A percentile compares a stretch with the other conserved stretches of the same genome.
phyloP scores from a whole-genome alignment of 139 green algal genomes.

The Chlamydomonas urium region DNA sequence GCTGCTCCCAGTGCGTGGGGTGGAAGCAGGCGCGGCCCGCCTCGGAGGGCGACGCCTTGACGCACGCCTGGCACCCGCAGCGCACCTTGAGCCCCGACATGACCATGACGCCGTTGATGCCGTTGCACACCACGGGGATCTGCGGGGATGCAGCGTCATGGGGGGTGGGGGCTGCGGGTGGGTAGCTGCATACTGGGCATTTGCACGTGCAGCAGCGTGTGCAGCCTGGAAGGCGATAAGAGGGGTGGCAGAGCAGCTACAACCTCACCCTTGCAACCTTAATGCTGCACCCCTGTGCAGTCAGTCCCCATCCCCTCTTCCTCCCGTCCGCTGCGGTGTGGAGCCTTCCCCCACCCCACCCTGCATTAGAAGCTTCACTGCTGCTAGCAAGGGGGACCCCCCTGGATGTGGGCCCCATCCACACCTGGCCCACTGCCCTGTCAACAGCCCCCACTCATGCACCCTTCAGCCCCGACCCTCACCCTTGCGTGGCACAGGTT shows the following conservation, averaged over 20 bases:
- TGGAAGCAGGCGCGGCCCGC: constrained; percentile 23
- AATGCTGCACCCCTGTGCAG: constrained; percentile 29
- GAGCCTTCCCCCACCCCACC: too few relatives aligned
- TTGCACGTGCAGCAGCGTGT: neutral
- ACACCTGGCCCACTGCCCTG: too few relatives aligned
- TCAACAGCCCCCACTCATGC: too few relatives aligned
- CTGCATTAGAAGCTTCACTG: too few relatives aligned
- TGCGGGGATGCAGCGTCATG: constrained; percentile 1
- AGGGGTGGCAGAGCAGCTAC: too few relatives aligned
- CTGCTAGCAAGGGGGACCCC: too few relatives aligned
- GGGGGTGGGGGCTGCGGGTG: neutral
- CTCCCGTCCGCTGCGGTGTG: too few relatives aligned
- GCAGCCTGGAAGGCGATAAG: neutral
- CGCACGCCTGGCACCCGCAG: constrained; percentile 43
- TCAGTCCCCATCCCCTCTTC: too few relatives aligned
- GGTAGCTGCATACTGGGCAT: neutral
- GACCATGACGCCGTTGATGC: constrained; percentile 30
- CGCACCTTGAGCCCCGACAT: constrained; percentile 40
- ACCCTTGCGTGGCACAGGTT: too few relatives aligned
- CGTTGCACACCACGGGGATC: constrained; percentile 46
- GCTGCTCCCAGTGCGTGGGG: constrained; percentile 51
- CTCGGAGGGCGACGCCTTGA: neutral
- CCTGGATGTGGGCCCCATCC: too few relatives aligned
- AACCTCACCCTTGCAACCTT: neutral
- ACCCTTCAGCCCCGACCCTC: too few relatives aligned